Percentiles rank a stretch among this genome's conserved stretches.
Conservation (phyloP, 176 grass and related monocot genomes). For the Ensete glaucum region DNA sequence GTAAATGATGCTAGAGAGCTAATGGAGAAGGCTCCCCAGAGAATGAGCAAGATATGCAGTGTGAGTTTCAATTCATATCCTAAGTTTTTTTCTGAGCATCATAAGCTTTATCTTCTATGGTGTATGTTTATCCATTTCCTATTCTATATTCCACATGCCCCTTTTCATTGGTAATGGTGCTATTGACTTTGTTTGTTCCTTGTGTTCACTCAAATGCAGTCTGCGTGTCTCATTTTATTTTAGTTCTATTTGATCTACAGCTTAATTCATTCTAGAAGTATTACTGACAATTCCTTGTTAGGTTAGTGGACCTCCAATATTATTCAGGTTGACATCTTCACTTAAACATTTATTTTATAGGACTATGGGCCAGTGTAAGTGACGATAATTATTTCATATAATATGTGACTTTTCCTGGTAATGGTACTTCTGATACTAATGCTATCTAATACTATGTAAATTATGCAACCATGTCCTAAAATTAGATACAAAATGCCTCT, state of each 20-base stretch:
- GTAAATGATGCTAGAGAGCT: conserved; percentile 41
- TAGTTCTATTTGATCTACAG: neutral
- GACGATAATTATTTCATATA: neutral
- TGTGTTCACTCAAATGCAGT: neutral
- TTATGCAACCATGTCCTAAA: no score
- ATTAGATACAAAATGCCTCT: no score
- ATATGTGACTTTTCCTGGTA: neutral
- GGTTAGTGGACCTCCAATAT: neutral
- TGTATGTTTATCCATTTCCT: neutral
- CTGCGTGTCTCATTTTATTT: neutral
- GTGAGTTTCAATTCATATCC: conserved; percentile 17
- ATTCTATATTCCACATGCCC: neutral
- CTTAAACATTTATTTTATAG: neutral
- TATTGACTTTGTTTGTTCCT: neutral
- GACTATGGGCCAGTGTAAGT: neutral
- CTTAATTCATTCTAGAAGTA: neutral
- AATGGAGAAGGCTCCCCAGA: conserved; percentile 34
- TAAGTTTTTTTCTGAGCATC: neutral
- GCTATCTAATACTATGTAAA: no score
- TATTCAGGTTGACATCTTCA: neutral
- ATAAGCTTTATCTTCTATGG: neutral
- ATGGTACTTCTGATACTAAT: no score
- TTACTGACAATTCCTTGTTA: neutral
- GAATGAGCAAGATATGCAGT: conserved; percentile 30
- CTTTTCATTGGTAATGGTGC: neutral